Evolutionary conservation across 352 stramenopile genomes (phyloP).

Genomic region (Albugo candida): DNA sequence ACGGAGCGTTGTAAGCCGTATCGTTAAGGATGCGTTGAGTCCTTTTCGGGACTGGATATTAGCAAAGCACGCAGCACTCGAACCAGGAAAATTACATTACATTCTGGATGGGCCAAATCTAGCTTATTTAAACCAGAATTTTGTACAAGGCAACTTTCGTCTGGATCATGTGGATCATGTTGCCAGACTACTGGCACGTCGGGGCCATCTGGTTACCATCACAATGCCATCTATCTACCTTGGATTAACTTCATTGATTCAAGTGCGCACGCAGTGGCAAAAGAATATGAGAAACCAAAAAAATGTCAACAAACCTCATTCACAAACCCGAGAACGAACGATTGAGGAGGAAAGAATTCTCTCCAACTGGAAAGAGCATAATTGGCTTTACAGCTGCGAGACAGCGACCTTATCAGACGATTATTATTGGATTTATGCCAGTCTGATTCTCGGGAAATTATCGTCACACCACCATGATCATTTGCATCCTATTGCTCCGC

Average conservation of each 20-base stretch:
- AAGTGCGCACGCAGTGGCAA: conserved; percentile 30
- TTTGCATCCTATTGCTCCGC: no score
- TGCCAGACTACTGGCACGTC: conserved; percentile 55
- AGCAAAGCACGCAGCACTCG: conserved; percentile 10
- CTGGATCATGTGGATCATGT: conserved; percentile 91
- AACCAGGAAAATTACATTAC: conserved; percentile 29
- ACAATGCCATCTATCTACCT: conserved; percentile 54
- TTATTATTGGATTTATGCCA: conserved; percentile 96
- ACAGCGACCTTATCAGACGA: conserved; percentile 83
- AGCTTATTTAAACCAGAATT: conserved; percentile 95
- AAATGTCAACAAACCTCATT: conserved; percentile 15
- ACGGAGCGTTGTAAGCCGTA: neutral
- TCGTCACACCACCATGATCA: neutral
- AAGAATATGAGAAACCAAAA: conserved; percentile 25
- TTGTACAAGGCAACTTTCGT: conserved; percentile 79
- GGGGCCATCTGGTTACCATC: conserved; percentile 60
- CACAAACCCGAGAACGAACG: conserved; percentile 16
- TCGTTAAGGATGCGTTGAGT: conserved; percentile 31
- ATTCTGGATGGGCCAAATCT: conserved; percentile 96
- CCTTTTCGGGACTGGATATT: conserved; percentile 54
- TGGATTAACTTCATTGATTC: conserved; percentile 19
- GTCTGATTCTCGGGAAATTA: conserved; percentile 31
- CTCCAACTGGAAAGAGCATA: conserved; percentile 37
- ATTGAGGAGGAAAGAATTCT: conserved; percentile 34
- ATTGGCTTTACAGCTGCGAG: conserved; percentile 83